Percentiles rank a stretch among this genome's conserved stretches.
Conservation (phyloP, 1,284 basidiomycete species). For the Inonotus hispidus region DNA sequence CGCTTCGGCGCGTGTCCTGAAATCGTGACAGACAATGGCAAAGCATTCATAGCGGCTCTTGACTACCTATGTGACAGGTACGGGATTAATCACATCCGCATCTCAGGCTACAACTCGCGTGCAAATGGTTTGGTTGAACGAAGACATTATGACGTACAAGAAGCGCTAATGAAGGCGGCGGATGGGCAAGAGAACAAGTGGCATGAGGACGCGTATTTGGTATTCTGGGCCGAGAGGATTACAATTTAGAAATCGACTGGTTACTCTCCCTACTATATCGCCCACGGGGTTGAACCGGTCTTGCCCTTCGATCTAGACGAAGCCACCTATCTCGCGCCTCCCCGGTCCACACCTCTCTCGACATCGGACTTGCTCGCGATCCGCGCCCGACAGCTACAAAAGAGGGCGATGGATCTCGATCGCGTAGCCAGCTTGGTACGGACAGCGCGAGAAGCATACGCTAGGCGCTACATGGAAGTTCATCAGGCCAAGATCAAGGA, state of each 20-base stretch:
- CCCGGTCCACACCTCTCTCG: not conserved
- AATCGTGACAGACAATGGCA: slow-evolving; percentile 32
- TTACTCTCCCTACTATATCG: slow-evolving; percentile 23
- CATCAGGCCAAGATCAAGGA: not conserved
- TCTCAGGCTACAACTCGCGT: slow-evolving; percentile 34
- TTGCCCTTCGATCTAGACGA: slow-evolving; percentile 24
- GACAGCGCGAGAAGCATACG: not conserved
- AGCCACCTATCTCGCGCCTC: slow-evolving; percentile 3
- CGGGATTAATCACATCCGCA: not conserved
- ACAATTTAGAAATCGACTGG: slow-evolving; percentile 20
- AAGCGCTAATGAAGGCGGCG: slow-evolving; percentile 33
- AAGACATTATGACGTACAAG: slow-evolving; percentile 31
- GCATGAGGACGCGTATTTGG: not conserved
- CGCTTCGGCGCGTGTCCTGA: slow-evolving; percentile 20
- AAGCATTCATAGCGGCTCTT: slow-evolving; percentile 5
- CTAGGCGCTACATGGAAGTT: not conserved
- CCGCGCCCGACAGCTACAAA: not conserved
- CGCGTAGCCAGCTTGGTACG: not conserved
- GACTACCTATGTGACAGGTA: not conserved
- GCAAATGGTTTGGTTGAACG: slow-evolving; percentile 37
- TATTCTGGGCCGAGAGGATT: too few relatives aligned
- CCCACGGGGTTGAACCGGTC: slow-evolving; percentile 20
- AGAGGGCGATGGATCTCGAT: not conserved
- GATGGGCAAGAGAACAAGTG: not conserved
- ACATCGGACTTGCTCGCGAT: not conserved